Evolutionary conservation across 2,329 filamentous ascomycete genomes (phyloP), one percentile per base, ranked within the genome.

Genomic region (Aspergillus fumigatus): DNA sequence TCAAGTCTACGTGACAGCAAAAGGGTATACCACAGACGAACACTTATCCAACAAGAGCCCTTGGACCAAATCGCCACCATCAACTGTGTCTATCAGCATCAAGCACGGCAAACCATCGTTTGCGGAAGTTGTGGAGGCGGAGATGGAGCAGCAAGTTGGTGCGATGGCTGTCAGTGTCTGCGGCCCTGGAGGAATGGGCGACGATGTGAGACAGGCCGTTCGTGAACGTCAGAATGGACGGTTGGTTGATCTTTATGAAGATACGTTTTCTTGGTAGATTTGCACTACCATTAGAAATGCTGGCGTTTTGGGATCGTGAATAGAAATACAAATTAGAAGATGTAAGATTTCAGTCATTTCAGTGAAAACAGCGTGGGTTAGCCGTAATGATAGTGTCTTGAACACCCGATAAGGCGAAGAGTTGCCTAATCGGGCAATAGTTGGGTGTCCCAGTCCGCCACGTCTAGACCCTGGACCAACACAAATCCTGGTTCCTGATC

Each of bases 161-260:
- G 70, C 70, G 6, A 64, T 73, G 63, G 71, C 70, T 4, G 72
- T 75, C 7, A 73, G 69, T 60, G 70, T 75, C 2, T 75, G 72
- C 35, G 73, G 71, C 6, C 73, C 73, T 19, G 72, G 73, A 14
- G 61, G 64, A 1, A 59, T 75, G 53, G 71, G 72, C 7, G 72
- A 75, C 53, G 71, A 69, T 56, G 70, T 75, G n/a, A 59, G 73
- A 5, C 57, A 65, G 52, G 67, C 69, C 3, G 71, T 73, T 17
- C 58, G 69, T 8, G 52, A 61, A 55, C 59, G 62, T 6, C 67
- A 73, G 49, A 64, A 66, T 2, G 62, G 65, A 41, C 66, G 65
- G 52, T 66, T 64, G 7, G 65, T 75, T 14, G 70, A 74, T 63
- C 55, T 74, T 5, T 71, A 71, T 32, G 72, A 74, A 50, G 72